Conservation (phyloP, 164 flowering plant genomes). For the Taxillus chinensis region DNA sequence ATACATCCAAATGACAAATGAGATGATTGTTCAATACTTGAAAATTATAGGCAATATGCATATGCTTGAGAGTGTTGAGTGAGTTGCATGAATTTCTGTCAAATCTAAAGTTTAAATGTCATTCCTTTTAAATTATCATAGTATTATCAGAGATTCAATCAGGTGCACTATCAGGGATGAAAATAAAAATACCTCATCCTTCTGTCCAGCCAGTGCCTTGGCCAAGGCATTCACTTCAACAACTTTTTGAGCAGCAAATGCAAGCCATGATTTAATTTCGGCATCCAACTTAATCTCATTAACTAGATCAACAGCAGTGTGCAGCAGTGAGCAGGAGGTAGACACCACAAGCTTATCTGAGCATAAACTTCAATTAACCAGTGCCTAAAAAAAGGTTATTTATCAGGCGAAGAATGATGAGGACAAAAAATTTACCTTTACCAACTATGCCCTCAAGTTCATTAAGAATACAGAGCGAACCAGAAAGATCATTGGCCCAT, state of each 20-base stretch:
- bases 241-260: slow-evolving; percentile 65
- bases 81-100: no score
- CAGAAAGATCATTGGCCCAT: slow-evolving; percentile 68
- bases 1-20: no score
- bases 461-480: slow-evolving; percentile 36
- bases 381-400: neutral
- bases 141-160: no score
- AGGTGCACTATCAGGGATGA: neutral
- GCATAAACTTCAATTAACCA: neutral
- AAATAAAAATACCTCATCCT: slow-evolving; percentile 45
- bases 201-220: slow-evolving; percentile 52
- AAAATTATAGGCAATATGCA: no score
- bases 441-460: slow-evolving; percentile 62
- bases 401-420: neutral
- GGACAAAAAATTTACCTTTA: slow-evolving; percentile 36
- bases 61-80: no score
- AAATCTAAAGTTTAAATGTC: no score
- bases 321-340: slow-evolving; percentile 74
- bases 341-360: slow-evolving; percentile 71
- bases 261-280: slow-evolving; percentile 74
- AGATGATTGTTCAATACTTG: no score
- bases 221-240: slow-evolving; percentile 70
- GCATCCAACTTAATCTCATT: slow-evolving; percentile 65
- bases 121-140: no score
- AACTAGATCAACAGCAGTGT: slow-evolving; percentile 70